A percentile compares a stretch with the other conserved stretches of the same genome.
Evolutionary conservation across 768 basidiomycete genomes (phyloP).

Genomic region (Trametes cinnabarina): DNA sequence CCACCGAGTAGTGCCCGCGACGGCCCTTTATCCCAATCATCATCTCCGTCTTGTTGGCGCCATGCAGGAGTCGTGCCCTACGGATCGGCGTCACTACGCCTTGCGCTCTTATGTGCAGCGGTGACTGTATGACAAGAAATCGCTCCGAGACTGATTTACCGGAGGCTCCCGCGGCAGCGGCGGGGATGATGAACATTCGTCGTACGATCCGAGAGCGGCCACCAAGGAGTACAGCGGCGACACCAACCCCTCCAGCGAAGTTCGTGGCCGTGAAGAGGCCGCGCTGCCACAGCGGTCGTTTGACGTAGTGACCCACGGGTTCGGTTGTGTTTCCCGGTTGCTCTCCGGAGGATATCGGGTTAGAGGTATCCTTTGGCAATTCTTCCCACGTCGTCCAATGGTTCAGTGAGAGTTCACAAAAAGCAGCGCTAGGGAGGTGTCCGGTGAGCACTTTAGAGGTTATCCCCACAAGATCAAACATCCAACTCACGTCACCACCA

Average conservation of each 20-base stretch:
- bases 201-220: slow-evolving; percentile 25
- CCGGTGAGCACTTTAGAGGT: too few species aligned
- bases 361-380: neutral
- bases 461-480: too few species aligned
- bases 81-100: slow-evolving; percentile 21
- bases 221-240: slow-evolving; percentile 23
- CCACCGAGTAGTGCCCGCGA: slow-evolving; percentile 18
- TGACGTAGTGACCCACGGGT: slow-evolving; percentile 16
- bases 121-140: slow-evolving; percentile 22
- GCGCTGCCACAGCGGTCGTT: slow-evolving; percentile 27
- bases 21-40: slow-evolving; percentile 16
- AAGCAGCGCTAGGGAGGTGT: slow-evolving; percentile 19
- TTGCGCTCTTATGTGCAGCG: slow-evolving; percentile 18
- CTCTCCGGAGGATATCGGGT: neutral
- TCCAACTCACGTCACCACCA: slow-evolving; percentile 27
- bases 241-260: slow-evolving; percentile 17
- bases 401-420: slow-evolving; percentile 24
- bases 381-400: slow-evolving; percentile 26
- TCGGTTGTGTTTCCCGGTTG: neutral
- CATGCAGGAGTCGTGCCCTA: slow-evolving; percentile 11
- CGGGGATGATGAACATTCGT: slow-evolving; percentile 23
- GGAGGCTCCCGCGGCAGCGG: neutral
- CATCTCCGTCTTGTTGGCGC: slow-evolving; percentile 19
- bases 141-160: neutral
- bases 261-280: slow-evolving; percentile 17